Conservation (phyloP, 2,329 filamentous ascomycete genomes). For the Coleophoma crateriformis region DNA sequence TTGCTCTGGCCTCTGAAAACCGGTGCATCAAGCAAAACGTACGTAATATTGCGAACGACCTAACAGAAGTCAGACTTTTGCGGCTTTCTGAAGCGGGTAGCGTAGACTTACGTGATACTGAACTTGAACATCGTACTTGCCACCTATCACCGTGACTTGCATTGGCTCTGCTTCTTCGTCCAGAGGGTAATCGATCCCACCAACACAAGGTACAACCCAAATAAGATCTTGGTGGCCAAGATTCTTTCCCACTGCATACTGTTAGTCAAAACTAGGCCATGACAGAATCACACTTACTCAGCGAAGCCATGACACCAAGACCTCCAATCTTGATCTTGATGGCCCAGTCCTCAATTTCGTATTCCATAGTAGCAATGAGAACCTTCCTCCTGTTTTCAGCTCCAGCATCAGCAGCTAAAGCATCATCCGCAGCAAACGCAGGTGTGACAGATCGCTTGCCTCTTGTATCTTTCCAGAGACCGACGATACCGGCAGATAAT, state of each 20-base stretch:
- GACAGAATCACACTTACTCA: constrained; percentile 30
- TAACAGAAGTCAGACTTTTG: not conserved
- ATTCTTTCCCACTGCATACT: constrained; percentile 48
- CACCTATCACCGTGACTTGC: constrained; percentile 54
- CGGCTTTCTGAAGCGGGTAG: too few species aligned
- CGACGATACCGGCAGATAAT: not conserved
- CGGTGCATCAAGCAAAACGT: constrained; percentile 52
- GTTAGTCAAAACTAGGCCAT: not conserved
- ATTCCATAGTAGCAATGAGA: constrained; percentile 66
- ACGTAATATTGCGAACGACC: constrained; percentile 56
- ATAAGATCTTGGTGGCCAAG: constrained; percentile 60
- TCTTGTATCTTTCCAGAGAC: not conserved
- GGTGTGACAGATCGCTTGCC: not conserved
- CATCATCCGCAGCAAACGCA: not conserved
- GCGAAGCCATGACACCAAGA: constrained; percentile 63
- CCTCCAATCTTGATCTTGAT: constrained; percentile 70
- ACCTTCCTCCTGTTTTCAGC: constrained; percentile 40
- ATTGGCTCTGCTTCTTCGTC: constrained; percentile 56
- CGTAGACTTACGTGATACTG: constrained; percentile 47
- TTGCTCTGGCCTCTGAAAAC: constrained; percentile 61
- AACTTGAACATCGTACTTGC: constrained; percentile 54
- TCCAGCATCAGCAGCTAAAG: not conserved
- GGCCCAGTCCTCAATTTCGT: constrained; percentile 64
- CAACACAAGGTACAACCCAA: constrained; percentile 59
- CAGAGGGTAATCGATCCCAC: constrained; percentile 57